Evolutionary conservation across 2,329 filamentous ascomycete genomes (phyloP), one percentile per base, ranked within the genome.

Genomic region (Fusarium veterinarium): DNA sequence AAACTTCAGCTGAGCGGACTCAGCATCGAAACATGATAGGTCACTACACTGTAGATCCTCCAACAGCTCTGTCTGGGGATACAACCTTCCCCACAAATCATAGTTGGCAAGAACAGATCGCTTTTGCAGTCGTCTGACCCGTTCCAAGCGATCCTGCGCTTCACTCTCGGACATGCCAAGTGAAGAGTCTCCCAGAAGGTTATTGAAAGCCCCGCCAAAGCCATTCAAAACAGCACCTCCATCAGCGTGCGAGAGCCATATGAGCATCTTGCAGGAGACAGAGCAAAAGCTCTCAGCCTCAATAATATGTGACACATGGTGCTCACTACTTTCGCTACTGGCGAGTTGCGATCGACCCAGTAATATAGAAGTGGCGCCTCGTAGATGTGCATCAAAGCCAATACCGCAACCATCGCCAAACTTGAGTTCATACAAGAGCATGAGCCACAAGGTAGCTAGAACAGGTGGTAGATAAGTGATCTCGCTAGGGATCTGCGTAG

Each of bases 221-320:
- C 55, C 55, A 23, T 49, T 58, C 2, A 58, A 13, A 19, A 49
- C 55, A n/a, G 42, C 42, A 20, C 31, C 55, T 8, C 55, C 55
- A 11, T 58, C 55, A 1, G 41, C 42, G 11, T 58, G 42, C 1
- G 55, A 58, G 19, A 58, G 41, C 55, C 55, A 58, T 11, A 58
- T 9, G 14, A 58, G 31, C 1, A 58, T 37, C 7, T 25, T 37
- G 31, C 41, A 49, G 1, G 55, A 49, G 17, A 58, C 41, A 1
- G 33, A 5, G 2, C 41, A 58, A 5, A 58, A 37, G 3, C 11
- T 35, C 16, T 49, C 31, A 5, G 41, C 14, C 13, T 49, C 41
- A 9, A 56, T 56, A 13, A 17, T 16, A 1, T 33, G 30, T 20
- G 30, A 16, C 3, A 8, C 16, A 20, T 9, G 2, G 5, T 6